Evolutionary conservation across 257 asterid species (phyloP).

Genomic region (Hygrophila difformis): DNA sequence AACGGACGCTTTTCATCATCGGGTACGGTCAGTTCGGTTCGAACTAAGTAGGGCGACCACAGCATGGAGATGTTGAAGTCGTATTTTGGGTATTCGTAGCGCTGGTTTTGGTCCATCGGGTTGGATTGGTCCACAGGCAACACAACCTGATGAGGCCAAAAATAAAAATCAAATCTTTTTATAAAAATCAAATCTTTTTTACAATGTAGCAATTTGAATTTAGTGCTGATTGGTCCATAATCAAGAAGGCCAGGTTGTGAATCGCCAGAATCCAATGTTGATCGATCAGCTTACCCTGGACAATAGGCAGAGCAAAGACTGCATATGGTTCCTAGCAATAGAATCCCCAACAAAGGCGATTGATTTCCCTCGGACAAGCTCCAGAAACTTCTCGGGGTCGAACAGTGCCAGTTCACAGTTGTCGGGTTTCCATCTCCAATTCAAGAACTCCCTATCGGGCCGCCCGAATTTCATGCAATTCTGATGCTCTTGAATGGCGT

Average conservation of each 20-base stretch:
- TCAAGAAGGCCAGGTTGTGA: too few species aligned
- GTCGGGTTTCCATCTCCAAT: slow-evolving; percentile 69
- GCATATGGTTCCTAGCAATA: slow-evolving; percentile 65
- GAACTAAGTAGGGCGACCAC: slow-evolving; percentile 74
- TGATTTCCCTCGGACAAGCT: slow-evolving; percentile 41
- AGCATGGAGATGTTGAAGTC: slow-evolving; percentile 75
- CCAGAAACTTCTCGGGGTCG: slow-evolving; percentile 29
- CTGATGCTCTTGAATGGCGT: slow-evolving; percentile 51
- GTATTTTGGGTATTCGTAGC: slow-evolving; percentile 47
- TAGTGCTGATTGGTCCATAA: too few species aligned
- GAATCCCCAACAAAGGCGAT: slow-evolving; percentile 64
- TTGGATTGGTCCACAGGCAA: slow-evolving; percentile 44
- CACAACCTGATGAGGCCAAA: slow-evolving; percentile 40
- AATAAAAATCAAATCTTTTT: too few species aligned
- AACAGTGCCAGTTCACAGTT: slow-evolving; percentile 38
- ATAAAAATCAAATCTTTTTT: too few species aligned
- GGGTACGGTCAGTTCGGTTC: slow-evolving; percentile 28
- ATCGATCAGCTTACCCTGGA: slow-evolving; percentile 42
- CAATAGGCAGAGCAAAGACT: slow-evolving; percentile 52
- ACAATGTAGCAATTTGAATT: too few species aligned
- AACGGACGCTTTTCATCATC: slow-evolving; percentile 49
- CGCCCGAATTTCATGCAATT: slow-evolving; percentile 54
- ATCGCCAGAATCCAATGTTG: too few species aligned
- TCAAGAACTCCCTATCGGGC: slow-evolving; percentile 43
- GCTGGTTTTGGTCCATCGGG: slow-evolving; percentile 45